phyloP scores from a whole-genome alignment of 1,139 yeast species.

The Candida tetrigidarum region DNA sequence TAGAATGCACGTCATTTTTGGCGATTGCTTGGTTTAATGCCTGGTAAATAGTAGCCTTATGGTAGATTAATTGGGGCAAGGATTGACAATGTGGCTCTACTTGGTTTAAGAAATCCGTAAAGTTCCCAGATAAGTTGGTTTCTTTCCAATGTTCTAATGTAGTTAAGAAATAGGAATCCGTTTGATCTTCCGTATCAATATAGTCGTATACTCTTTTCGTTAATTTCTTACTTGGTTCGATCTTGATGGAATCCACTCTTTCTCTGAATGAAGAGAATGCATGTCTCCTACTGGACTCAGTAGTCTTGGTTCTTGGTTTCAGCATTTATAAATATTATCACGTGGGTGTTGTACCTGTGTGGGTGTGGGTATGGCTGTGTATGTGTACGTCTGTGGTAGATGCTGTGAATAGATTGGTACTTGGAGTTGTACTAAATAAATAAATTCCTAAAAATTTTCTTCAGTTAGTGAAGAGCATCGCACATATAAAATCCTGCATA shows the following conservation, averaged over 20 bases:
- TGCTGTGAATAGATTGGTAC: no score
- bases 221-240: constrained; percentile 77
- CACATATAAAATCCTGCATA: constrained; percentile 4
- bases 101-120: constrained; percentile 63
- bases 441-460: background rate
- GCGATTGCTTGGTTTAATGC: constrained; percentile 53
- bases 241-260: constrained; percentile 79
- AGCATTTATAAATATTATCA: constrained; percentile 8
- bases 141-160: constrained; percentile 89
- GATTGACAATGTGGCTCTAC: constrained; percentile 65
- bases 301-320: constrained; percentile 38
- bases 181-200: constrained; percentile 37
- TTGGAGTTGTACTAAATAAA: background rate
- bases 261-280: constrained; percentile 80
- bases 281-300: constrained; percentile 61
- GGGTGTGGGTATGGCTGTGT: no score
- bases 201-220: constrained; percentile 69
- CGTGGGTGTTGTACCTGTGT: no score
- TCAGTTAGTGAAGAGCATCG: constrained; percentile 7
- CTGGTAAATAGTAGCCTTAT: constrained; percentile 64
- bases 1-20: constrained; percentile 66
- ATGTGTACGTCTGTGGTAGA: no score
- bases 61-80: constrained; percentile 79
- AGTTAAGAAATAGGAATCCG: constrained; percentile 77
- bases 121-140: constrained; percentile 75